Percentiles rank a stretch among this genome's conserved stretches.
Evolutionary conservation across 441 rosid genomes (phyloP).

Genomic region (Geranium incanum): DNA sequence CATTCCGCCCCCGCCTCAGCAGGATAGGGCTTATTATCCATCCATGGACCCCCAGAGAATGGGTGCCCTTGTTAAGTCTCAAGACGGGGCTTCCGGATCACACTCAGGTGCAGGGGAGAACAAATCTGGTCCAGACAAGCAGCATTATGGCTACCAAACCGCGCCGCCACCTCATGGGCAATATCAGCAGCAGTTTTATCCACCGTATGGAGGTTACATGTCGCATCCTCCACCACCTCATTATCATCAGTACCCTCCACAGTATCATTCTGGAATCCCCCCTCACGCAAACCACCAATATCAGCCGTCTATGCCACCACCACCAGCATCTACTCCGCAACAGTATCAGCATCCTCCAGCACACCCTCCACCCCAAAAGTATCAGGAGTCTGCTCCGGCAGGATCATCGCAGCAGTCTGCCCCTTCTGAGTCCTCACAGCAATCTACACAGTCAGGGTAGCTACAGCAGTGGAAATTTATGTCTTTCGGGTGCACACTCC

Average conservation of each 20-base stretch:
- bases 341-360: not conserved
- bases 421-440: conserved; percentile 28
- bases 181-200: conserved; percentile 46
- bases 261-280: conserved; percentile 36
- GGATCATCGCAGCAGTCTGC: conserved; percentile 17
- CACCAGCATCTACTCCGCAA: conserved; percentile 1
- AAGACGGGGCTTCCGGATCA: conserved; percentile 47
- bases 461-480: conserved; percentile 21
- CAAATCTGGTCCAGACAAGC: conserved; percentile 43
- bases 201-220: conserved; percentile 54
- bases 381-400: conserved; percentile 4
- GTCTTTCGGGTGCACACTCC: not conserved
- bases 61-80: conserved; percentile 81
- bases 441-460: conserved; percentile 22
- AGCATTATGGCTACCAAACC: conserved; percentile 43
- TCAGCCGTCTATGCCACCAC: conserved; percentile 38
- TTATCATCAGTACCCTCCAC: conserved; percentile 54
- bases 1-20: conserved; percentile 72
- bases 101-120: conserved; percentile 30
- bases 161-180: conserved; percentile 50
- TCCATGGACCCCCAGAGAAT: conserved; percentile 98
- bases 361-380: conserved; percentile 3
- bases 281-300: conserved; percentile 49
- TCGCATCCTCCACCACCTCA: conserved; percentile 34
- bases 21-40: conserved; percentile 65